Base-by-base conservation (phyloP, 257 asterid genomes). In the Solanum tacnaense region DNA sequence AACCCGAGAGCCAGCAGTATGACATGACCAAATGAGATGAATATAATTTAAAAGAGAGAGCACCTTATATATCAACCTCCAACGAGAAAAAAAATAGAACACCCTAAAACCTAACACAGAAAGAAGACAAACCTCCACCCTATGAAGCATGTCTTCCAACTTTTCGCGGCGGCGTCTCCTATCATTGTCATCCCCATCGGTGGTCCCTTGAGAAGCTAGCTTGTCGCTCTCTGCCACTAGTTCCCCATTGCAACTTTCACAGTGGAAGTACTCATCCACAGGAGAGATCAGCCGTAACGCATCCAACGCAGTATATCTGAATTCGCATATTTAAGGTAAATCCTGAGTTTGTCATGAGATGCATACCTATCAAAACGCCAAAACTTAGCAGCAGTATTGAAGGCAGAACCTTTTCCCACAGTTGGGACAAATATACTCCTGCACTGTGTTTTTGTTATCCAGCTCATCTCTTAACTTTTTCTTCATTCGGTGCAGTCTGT, bases 171-270 rank as follows among this genome's bases (percentile, higher is more conserved):
- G 95, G 71, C 95, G 94, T 86, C 95, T 97, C 90, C 96, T 94
- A 9, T 97, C 98, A 91, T 97, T 95, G 85, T 97, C 99, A 90
- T 96, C 99, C 87, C 96, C 96, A 91, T 97, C 98, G 89, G 95
- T 96, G 88, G 91, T 12, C 56, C 94, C 98, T 93, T 95, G 96
- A 88, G 93, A 91, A 87, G 96, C 93, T 84, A 95, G 87, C 87
- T 93, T 95, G 92, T 94, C 99, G 88, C 93, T 93, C 91, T 95
- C 99, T 83, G 98, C 98, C 79, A 92, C 95, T 68, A 97, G 93
- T 87, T 95, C 92, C 41, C 94, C 98, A 60, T 95, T 92, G 90
- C 99, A 97, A 89, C 94, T 91, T 91, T 97, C 99, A 86, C 98
- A 97, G 89, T 97, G 99, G 89, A 97, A 97, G 91, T 93, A 90